phyloP scores from a whole-genome alignment of 2,329 filamentous ascomycete genomes.

The Metarhizium robertsii region DNA sequence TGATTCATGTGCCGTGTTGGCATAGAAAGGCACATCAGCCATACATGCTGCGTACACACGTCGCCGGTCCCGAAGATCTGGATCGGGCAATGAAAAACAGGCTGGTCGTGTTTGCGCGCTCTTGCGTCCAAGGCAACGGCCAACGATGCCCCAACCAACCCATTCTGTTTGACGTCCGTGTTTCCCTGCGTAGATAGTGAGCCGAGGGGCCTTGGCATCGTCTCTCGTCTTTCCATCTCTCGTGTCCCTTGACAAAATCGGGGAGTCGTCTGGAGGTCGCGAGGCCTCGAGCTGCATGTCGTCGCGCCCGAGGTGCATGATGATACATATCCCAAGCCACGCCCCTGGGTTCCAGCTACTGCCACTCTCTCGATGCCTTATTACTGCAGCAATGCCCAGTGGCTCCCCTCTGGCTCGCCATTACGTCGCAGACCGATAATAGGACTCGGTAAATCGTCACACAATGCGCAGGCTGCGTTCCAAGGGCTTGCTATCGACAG shows the following conservation, averaged over 20 bases:
- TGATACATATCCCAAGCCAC: not conserved
- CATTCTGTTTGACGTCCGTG: not conserved
- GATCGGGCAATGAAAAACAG: constrained; percentile 1
- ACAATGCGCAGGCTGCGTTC: not conserved
- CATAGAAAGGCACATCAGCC: not conserved
- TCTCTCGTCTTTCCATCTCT: not conserved
- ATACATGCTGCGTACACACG: not conserved
- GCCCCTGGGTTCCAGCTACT: constrained; percentile 11
- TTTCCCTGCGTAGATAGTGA: not conserved
- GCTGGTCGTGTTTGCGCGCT: not conserved
- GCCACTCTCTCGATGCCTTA: constrained; percentile 6
- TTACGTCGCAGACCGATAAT: not conserved
- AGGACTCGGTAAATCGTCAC: not conserved
- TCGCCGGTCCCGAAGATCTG: constrained; percentile 5
- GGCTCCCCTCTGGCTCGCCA: constrained; percentile 1
- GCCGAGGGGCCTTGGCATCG: not conserved
- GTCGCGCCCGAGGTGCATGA: not conserved
- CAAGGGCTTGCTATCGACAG: not conserved
- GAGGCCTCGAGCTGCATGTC: not conserved
- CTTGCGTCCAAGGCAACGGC: not conserved
- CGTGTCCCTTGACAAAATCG: not conserved
- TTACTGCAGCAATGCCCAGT: constrained; percentile 7
- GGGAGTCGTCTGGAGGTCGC: not conserved
- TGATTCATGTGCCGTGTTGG: not conserved
- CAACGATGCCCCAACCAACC: not conserved